A percentile compares a stretch with the other conserved stretches of the same genome.
Conservation (phyloP, 2,329 filamentous ascomycete species). For the Penicillium griseofulvum region DNA sequence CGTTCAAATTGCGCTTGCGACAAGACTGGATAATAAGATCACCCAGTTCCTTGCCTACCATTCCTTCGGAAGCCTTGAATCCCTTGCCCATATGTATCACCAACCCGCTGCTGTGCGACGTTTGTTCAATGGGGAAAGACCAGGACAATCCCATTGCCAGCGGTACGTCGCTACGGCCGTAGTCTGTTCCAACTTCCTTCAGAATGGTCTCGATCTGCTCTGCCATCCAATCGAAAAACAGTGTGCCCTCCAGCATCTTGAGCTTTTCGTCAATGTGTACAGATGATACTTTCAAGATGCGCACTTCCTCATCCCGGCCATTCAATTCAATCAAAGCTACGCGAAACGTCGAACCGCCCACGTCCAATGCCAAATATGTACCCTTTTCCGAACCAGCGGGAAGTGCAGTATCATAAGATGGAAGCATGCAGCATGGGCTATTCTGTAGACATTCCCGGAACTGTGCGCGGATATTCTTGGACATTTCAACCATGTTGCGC, state of each 20-base stretch:
- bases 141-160: constrained; percentile 62
- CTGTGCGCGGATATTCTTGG: constrained; percentile 48
- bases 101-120: constrained; percentile 56
- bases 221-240: constrained; percentile 68
- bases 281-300: constrained; percentile 54
- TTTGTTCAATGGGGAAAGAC: constrained; percentile 67
- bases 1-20: constrained; percentile 53
- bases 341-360: constrained; percentile 65
- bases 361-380: constrained; percentile 61
- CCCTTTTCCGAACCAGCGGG: constrained; percentile 60
- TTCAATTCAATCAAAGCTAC: constrained; percentile 59
- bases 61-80: constrained; percentile 59
- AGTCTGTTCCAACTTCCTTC: constrained; percentile 41
- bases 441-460: constrained; percentile 55
- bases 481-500: constrained; percentile 44
- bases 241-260: constrained; percentile 53
- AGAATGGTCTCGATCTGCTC: constrained; percentile 57
- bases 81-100: constrained; percentile 65
- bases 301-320: constrained; percentile 51
- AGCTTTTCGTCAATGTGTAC: constrained; percentile 58
- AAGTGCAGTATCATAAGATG: constrained; percentile 62
- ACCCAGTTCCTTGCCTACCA: constrained; percentile 59
- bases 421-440: constrained; percentile 62
- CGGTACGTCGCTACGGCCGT: constrained; percentile 36
- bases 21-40: constrained; percentile 60